Base-by-base conservation (phyloP, 164 flowering plant species). In the Aristolochia californica region DNA sequence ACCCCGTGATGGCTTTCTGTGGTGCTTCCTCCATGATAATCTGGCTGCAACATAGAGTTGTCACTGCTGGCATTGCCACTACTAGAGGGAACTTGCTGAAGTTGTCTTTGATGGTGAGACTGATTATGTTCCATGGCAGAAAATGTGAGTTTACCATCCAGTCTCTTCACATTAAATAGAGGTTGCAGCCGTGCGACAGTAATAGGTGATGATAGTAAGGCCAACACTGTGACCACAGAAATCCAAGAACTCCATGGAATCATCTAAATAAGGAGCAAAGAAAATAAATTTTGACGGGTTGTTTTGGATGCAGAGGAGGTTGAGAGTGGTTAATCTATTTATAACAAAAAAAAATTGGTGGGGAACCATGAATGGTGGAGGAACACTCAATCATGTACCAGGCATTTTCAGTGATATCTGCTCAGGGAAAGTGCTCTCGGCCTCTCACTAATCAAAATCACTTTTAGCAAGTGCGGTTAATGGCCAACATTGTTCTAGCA, bases 1-100 rank as follows among this genome's bases (percentile, higher is more conserved):
- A 12, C 27, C 16, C 34, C 48, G 24, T 56, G 59, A 56, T 56
- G 59, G 59, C 22, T 43, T 5, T 43, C 38, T 24, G 55, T 14
- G 13, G 55, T 25, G 26, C 28, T 22, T 34, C 40, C 40, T 21
- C 38, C 55, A 52, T 52, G 27, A 25, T 52, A 22, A 22, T 52
- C 59, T 17, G 48, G 48, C 24, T 40, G 59, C 47, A 18, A 3
- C 28, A 56, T 9, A 13, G 48, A 8, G 23, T 28, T 53, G 45
- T 23, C 58, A 30, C 45, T 22, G 47, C 25, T n/a, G 48, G 22
- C 12, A n/a, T 43, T 22, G 15, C 15, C 17, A n/a, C 21, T 12
- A 56, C 24, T 7, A 18, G 30, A 43, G 27, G 28, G 18, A 55
- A 21, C 26, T 43, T 56, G 48, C 25, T 23, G 45, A 56, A 56